Evolutionary conservation across 305 asterid species (phyloP), one percentile per base, ranked within the genome.

Genomic region (Striga hermonthica): DNA sequence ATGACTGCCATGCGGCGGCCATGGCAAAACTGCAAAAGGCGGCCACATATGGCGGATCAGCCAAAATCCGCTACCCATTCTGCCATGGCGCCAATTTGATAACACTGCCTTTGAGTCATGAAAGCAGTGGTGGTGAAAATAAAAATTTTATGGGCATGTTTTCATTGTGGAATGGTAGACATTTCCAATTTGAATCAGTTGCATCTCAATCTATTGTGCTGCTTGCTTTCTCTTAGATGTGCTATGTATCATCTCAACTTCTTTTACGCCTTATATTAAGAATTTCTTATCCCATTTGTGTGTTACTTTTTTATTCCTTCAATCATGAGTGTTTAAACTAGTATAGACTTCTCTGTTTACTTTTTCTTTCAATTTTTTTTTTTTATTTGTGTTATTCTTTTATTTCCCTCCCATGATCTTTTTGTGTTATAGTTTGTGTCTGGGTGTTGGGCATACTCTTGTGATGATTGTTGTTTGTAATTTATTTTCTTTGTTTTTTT

Each of bases 191-290:
- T 57, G 37, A 60, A 4, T 12, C 53, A 7, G 35, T 47, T 53
- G 36, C 5, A n/a, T 68, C 10, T 36, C 5, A 52, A 62, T 31
- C 34, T 5, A 15, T 15, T 11, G 22, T 49, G 31, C 62, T 57
- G 50, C 45, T 44, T 36, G 49, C 65, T 43, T 67, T 35, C 53
- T 60, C 53, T 50, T 38, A 14, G 41, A 10, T 68, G 6, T 50
- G 45, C 47, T 49, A 6, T 47, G 10, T 57, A 43, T 39, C 13
- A 10, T 52, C 15, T 44, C 39, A 9, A 57, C 45, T 67, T 41
- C 48, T 57, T 44, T 65, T 31, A n/a, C 55, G 41, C 35, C n/a
- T 12, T 45, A 9, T 9, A 13, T 45, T 67, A 44, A 50, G 4
- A 50, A 5, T 67, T 13, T 43, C 22, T 34, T 28, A 16, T 9